Conservation (phyloP, 345 rosid genomes). For the Erysimum cheiranthoides region DNA sequence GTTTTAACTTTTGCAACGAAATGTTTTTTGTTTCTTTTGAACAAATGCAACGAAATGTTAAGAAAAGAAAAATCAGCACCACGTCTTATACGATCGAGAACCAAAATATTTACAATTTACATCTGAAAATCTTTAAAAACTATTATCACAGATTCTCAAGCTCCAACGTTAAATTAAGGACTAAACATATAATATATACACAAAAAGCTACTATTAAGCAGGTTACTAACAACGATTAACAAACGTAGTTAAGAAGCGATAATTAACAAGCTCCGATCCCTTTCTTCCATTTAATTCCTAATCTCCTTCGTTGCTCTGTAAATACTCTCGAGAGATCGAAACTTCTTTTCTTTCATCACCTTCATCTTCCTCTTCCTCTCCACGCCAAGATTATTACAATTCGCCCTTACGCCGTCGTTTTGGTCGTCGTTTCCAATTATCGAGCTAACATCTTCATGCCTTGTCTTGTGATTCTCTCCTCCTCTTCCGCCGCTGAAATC, state of each 20-base stretch:
- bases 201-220: too few relatives aligned
- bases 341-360: conserved; percentile 41
- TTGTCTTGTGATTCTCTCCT: conserved; percentile 18
- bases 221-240: conserved; percentile 9
- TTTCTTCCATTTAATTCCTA: conserved; percentile 9
- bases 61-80: background rate
- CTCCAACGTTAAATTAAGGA: conserved; percentile 28
- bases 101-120: conserved; percentile 8
- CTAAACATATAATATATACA: too few relatives aligned
- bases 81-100: background rate
- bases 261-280: background rate
- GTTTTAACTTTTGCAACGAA: background rate
- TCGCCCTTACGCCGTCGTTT: conserved; percentile 34
- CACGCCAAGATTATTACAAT: conserved; percentile 12
- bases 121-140: conserved; percentile 22
- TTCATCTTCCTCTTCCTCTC: conserved; percentile 28
- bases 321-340: conserved; percentile 47
- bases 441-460: conserved; percentile 40
- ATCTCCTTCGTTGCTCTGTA: conserved; percentile 43
- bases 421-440: conserved; percentile 13
- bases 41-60: background rate
- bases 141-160: conserved; percentile 16
- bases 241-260: conserved; percentile 26
- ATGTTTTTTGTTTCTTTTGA: background rate
- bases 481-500: background rate